Base-by-base conservation (phyloP, 352 stramenopile species). In the Globisporangium uncinulatum region DNA sequence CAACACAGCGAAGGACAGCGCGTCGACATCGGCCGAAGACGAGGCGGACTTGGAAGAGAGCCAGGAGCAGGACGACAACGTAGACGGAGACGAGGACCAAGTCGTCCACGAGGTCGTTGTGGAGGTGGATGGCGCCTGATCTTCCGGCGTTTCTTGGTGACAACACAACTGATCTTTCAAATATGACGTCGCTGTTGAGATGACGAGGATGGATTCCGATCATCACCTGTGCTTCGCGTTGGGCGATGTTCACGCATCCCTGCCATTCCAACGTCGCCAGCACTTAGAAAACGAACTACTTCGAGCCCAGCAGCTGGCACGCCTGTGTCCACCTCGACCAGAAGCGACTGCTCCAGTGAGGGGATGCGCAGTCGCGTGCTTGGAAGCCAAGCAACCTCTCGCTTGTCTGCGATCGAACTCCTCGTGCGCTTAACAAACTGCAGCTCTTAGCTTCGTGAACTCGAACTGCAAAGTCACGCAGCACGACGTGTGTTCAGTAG, bases 381-480 rank as follows among this genome's bases (percentile, higher is more conserved):
- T 5, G n/a, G 17, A 7, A 8, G 8, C 31, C 5, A 9, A 37
- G 32, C 32, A 37, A 37, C 32, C 32, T 37, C 32, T 4, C 15
- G 7, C 15, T 39, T 20, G 8, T 49, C 6, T 49, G 21, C 21
- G 32, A 37, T 37, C 32, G 32, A 37, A 37, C 32, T 37, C 5
- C 4, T 37, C 32, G 32, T 37, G 32, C 9, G 32, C 32, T 37
- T 37, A 9, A 9, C 32, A 4, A 37, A 37, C 47, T 55, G 32
- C 45, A 78, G 71, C 43, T 47, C 54, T 36, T 66, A 78, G 42
- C 20, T 77, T 13, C 56, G 68, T 19, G 58, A 56, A 8, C 67
- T 80, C 31, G 69, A 80, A 52, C 31, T 50, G 7, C 69, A n/a
- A 74, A 29, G 39, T 76, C 49, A 36, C 44, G 0, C 46, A 57